These are phyloP conservation scores for Solanum hybrid DNA, from an alignment of 305 asterid species.

Conservation along the genomic window DNA sequence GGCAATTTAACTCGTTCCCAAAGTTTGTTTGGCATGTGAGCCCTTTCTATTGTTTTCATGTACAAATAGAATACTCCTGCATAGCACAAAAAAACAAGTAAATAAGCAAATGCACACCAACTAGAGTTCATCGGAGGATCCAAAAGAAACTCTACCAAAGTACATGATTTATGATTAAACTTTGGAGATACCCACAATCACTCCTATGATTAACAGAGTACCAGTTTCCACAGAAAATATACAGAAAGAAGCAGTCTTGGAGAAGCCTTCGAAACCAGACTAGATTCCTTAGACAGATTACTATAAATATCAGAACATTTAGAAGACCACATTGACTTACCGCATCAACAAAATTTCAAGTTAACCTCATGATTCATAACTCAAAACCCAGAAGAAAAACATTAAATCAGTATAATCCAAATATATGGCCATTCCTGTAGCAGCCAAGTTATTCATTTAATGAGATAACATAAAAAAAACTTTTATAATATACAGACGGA, in stretches of 20 bases:
- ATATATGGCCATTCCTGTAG: background rate
- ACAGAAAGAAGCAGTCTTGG: background rate
- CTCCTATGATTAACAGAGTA: background rate
- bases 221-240: background rate
- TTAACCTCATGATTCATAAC: background rate
- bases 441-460: background rate
- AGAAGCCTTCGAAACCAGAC: background rate
- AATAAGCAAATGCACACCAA: background rate
- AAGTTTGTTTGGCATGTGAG: conserved; percentile 88
- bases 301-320: background rate
- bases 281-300: background rate
- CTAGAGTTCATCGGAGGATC: background rate
- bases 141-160: background rate
- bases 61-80: conserved; percentile 82
- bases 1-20: conserved; percentile 97
- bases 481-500: background rate
- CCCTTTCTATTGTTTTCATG: conserved; percentile 97
- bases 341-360: background rate
- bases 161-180: background rate
- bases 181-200: background rate
- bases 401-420: background rate
- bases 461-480: background rate
- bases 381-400: background rate
- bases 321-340: background rate
- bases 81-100: conserved; percentile 5